Conservation (phyloP, 1,284 basidiomycete genomes). For the Blastosporella zonata region DNA sequence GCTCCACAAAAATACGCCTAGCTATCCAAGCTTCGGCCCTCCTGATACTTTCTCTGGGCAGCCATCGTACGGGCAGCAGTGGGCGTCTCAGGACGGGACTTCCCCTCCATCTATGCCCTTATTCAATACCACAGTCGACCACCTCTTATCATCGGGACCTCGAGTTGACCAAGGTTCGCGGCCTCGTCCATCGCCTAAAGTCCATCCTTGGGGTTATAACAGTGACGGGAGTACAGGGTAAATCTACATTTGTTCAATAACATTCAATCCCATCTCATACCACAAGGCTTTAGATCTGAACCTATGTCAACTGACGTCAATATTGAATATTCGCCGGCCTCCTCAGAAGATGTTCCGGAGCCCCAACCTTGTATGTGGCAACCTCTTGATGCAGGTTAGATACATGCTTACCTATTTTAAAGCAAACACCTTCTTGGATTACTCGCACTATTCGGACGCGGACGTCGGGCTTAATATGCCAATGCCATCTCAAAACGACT, state of each 20-base stretch:
- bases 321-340: constrained; percentile 19
- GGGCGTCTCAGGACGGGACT: constrained; percentile 10
- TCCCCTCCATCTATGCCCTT: constrained; percentile 12
- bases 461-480: constrained; percentile 1
- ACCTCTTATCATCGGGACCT: constrained; percentile 6
- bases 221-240: constrained; percentile 23
- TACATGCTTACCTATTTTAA: neutral
- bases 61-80: constrained; percentile 13
- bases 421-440: constrained; percentile 9
- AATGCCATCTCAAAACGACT: constrained; percentile 11
- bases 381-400: neutral
- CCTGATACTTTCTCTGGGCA: constrained; percentile 5
- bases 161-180: constrained; percentile 4
- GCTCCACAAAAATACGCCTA: constrained; percentile 4
- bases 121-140: constrained; percentile 10
- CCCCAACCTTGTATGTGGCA: constrained; percentile 12
- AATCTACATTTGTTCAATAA: neutral
- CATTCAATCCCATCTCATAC: neutral
- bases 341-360: constrained; percentile 19
- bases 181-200: constrained; percentile 11
- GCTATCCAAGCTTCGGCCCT: constrained; percentile 5
- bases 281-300: constrained; percentile 14
- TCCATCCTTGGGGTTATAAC: constrained; percentile 21
- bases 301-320: constrained; percentile 16
- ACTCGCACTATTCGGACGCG: constrained; percentile 8